Evolutionary conservation across 2,329 filamentous ascomycete genomes (phyloP), one percentile per base, ranked within the genome.

Genomic region (Exophiala oligosperma): DNA sequence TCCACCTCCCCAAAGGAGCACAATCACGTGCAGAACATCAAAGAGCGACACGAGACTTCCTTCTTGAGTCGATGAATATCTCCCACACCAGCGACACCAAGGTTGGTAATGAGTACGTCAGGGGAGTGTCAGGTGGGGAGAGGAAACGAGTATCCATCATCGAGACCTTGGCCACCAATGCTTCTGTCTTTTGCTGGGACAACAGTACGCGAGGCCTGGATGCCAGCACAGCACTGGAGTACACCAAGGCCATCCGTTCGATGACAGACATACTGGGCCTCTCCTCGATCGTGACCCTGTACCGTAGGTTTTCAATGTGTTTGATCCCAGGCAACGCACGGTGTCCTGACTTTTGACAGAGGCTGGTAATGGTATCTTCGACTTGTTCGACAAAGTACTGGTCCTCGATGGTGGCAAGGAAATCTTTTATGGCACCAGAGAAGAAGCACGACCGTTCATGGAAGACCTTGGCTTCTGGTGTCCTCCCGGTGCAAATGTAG

Each of bases 371-470:
- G 84, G 81, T 24, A 89, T 90, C 58, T 89, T 88, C 68, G 76
- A 87, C 26, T 77, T 86, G 0, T 89, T 90, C 68, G 86, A 90
- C 69, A 90, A 89, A 67, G 85, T 89, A 0, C 76, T 89, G 0
- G 80, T 90, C 7, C 77, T 90, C 2, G 85, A 89, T 48, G 80
- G 84, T 57, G 87, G 87, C 48, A 83, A 84, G 60, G 71, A 89
- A 64, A 79, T 88, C 47, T 90, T 81, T 73, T 89, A 87, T 62
- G 87, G 87, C 0, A 79, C 85, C 0, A 74, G 78, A 63, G 71
- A 77, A 4, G 76, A 85, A 59, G 87, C 87, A 0, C 73, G 78
- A 3, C 81, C 83, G 0, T 90, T 86, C 66, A 86, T 90, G 79
- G 84, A 88, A 66, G 71, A 76, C 0, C 72, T 85, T 1, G 87